These are phyloP conservation scores for Flaveria robusta DNA, from an alignment of 129 eudicot genomes.

Conservation along the genomic window DNA sequence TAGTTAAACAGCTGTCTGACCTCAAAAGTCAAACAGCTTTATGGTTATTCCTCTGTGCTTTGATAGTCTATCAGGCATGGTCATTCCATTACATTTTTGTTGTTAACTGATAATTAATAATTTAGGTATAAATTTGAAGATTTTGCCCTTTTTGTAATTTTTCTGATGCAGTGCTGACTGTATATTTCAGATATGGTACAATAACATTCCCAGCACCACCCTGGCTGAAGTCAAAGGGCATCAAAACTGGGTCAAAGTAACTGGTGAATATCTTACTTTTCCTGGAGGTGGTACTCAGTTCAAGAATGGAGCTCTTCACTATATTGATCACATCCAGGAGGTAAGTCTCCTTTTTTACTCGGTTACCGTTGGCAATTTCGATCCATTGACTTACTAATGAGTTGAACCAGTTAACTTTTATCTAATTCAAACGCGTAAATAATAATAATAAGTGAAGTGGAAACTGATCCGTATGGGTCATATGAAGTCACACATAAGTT, in stretches of 20 bases:
- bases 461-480: background rate
- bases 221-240: constrained; percentile 59
- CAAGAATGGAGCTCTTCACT: constrained; percentile 61
- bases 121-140: background rate
- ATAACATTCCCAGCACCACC: constrained; percentile 48
- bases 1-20: background rate
- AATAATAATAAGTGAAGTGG: background rate
- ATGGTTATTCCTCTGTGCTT: too few species aligned
- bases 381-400: background rate
- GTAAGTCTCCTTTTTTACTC: constrained; percentile 19
- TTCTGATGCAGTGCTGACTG: background rate
- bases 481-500: background rate
- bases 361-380: background rate
- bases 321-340: constrained; percentile 48
- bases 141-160: background rate
- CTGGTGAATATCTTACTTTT: constrained; percentile 54
- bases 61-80: too few species aligned
- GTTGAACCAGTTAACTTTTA: too few species aligned
- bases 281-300: constrained; percentile 72
- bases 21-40: too few species aligned
- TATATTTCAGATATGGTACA: constrained; percentile 55
- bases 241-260: constrained; percentile 70
- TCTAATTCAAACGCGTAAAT: background rate
- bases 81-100: too few species aligned
- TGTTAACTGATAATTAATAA: too few species aligned